These are phyloP conservation scores for Emmonsiellopsis sp. DNA, from an alignment of 2,329 filamentous ascomycete species.

Conservation along the genomic window DNA sequence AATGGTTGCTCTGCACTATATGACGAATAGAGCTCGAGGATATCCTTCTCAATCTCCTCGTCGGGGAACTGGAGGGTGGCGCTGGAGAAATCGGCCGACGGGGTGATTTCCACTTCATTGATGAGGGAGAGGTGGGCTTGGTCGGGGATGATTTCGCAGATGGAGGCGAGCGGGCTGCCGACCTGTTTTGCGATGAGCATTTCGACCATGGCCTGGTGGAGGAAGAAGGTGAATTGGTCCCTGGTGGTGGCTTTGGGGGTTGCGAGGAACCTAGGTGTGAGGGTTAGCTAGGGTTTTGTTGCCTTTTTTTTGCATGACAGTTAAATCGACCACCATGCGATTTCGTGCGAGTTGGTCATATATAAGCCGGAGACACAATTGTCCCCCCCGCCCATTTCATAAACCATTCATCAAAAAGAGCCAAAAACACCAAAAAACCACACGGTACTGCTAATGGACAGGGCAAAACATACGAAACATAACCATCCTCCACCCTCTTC, in stretches of 20 bases:
- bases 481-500: constrained; percentile 29
- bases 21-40: constrained; percentile 28
- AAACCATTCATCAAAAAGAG: neutral
- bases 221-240: constrained; percentile 31
- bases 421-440: neutral
- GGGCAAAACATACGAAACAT: constrained; percentile 36
- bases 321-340: neutral
- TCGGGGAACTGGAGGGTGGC: constrained; percentile 24
- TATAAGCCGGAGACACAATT: neutral
- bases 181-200: constrained; percentile 41
- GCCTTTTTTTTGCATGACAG: neutral
- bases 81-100: constrained; percentile 8
- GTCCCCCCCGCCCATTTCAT: neutral
- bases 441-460: neutral
- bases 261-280: constrained; percentile 26
- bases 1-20: neutral
- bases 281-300: neutral
- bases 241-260: constrained; percentile 25
- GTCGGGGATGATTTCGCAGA: constrained; percentile 27
- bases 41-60: constrained; percentile 20
- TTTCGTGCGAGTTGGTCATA: neutral
- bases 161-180: constrained; percentile 27
- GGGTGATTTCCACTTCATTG: constrained; percentile 22
- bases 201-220: constrained; percentile 51
- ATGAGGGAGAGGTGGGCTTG: constrained; percentile 23